Percentiles rank a stretch among this genome's conserved stretches.
Conservation (phyloP, 805 yeast species). For the Wickerhamomyces bovis region DNA sequence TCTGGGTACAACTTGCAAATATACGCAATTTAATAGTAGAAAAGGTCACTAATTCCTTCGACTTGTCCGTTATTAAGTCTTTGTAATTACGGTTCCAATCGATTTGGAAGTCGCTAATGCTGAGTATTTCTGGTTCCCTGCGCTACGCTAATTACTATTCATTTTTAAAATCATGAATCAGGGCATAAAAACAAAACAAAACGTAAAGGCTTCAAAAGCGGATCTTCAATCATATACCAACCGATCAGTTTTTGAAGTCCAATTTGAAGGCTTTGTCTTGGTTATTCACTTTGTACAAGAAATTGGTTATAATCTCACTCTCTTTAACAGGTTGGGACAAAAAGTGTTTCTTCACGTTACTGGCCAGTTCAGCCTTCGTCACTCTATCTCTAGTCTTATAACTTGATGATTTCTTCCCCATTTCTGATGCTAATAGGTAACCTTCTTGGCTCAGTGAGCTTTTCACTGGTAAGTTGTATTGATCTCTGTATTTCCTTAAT, state of each 20-base stretch:
- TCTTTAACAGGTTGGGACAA: constrained; percentile 57
- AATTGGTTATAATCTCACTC: constrained; percentile 81
- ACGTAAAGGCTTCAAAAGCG: neutral
- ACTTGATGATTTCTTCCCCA: constrained; percentile 64
- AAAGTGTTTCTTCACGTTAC: constrained; percentile 64
- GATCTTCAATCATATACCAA: too few relatives aligned
- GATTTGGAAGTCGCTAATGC: too few relatives aligned
- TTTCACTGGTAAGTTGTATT: constrained; percentile 50
- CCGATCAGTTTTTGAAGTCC: constrained; percentile 24
- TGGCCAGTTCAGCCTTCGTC: constrained; percentile 54
- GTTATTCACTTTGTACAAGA: constrained; percentile 77
- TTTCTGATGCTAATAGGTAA: constrained; percentile 57
- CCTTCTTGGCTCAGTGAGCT: constrained; percentile 65
- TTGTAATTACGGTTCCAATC: too few relatives aligned
- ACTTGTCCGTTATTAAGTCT: too few relatives aligned
- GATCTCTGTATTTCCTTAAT: constrained; percentile 63
- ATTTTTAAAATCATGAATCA: neutral
- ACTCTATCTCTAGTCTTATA: constrained; percentile 38
- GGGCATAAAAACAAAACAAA: neutral
- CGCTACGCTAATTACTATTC: too few relatives aligned
- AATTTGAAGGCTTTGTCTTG: constrained; percentile 44
- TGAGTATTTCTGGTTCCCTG: too few relatives aligned
- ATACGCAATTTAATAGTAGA: too few relatives aligned
- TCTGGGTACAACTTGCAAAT: too few relatives aligned
- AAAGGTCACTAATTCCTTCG: too few relatives aligned